These are phyloP conservation scores for Pleurotus salmoneostramineus DNA, from an alignment of 768 basidiomycete species.

Conservation along the genomic window DNA sequence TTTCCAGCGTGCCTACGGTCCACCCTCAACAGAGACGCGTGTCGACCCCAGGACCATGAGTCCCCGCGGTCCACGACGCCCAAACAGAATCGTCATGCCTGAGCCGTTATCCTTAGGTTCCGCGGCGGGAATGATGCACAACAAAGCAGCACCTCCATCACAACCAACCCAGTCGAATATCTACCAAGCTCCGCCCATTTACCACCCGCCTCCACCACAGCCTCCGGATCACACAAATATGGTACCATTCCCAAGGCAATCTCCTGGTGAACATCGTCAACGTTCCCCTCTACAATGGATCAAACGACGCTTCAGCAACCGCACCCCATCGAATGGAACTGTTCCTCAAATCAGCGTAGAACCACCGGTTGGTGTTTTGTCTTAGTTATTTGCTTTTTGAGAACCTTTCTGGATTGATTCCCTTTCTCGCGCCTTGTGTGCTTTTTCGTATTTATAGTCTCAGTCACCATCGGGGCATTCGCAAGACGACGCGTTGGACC, in stretches of 20 bases:
- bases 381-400: neutral
- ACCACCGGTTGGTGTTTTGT: neutral
- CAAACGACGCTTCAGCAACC: neutral
- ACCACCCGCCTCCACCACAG: conserved; percentile 1
- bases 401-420: neutral
- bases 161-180: conserved; percentile 11
- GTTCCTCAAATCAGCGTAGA: conserved; percentile 5
- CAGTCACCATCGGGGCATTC: neutral
- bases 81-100: neutral
- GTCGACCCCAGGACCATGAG: neutral
- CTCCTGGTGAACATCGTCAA: neutral
- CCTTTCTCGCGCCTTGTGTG: neutral
- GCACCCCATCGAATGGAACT: neutral
- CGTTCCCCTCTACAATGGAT: conserved; percentile 2
- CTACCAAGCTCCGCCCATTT: conserved; percentile 5
- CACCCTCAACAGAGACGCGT: neutral
- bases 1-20: neutral
- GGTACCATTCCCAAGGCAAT: conserved; percentile 2
- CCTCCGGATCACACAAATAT: neutral
- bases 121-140: neutral
- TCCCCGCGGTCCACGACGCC: conserved; percentile 3
- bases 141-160: conserved; percentile 21
- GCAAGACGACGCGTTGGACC: conserved; percentile 1
- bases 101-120: neutral
- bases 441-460: neutral